phyloP scores from a whole-genome alignment of 148 eudicot genomes.

The Cornus controversa region DNA sequence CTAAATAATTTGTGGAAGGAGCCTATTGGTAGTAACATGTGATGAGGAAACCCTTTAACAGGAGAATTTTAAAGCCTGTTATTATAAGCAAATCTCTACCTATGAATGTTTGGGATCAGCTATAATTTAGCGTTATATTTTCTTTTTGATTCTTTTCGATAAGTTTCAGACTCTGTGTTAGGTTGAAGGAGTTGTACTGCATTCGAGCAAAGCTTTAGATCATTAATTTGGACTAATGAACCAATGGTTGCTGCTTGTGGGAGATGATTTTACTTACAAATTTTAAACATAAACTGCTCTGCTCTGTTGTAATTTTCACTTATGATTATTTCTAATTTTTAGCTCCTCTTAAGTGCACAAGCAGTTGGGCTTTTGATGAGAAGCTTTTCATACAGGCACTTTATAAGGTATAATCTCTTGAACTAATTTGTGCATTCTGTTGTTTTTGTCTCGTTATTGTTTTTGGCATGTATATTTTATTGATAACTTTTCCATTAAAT shows the following conservation, averaged over 20 bases:
- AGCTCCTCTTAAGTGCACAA: constrained; percentile 74
- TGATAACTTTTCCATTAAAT: neutral
- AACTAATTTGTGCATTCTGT: neutral
- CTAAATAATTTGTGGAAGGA: no score
- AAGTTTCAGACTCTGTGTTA: neutral
- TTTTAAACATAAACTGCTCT: constrained; percentile 6
- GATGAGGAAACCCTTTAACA: no score
- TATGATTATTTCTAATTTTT: constrained; percentile 19
- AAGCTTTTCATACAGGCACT: constrained; percentile 85
- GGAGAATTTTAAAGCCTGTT: no score
- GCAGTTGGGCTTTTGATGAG: constrained; percentile 90
- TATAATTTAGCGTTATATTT: no score
- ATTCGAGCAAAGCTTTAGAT: neutral
- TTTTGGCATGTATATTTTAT: neutral
- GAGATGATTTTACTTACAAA: neutral
- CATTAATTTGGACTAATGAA: constrained; percentile 9
- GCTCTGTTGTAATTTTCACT: constrained; percentile 6
- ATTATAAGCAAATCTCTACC: no score
- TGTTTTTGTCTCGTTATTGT: neutral
- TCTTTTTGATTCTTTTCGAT: no score
- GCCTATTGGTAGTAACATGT: no score
- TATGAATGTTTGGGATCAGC: no score
- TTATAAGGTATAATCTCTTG: constrained; percentile 58
- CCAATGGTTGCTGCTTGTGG: neutral
- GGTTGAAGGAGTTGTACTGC: neutral